These are phyloP conservation scores for Goffeauzyma gilvescens DNA, from an alignment of 768 basidiomycete genomes.

Conservation along the genomic window DNA sequence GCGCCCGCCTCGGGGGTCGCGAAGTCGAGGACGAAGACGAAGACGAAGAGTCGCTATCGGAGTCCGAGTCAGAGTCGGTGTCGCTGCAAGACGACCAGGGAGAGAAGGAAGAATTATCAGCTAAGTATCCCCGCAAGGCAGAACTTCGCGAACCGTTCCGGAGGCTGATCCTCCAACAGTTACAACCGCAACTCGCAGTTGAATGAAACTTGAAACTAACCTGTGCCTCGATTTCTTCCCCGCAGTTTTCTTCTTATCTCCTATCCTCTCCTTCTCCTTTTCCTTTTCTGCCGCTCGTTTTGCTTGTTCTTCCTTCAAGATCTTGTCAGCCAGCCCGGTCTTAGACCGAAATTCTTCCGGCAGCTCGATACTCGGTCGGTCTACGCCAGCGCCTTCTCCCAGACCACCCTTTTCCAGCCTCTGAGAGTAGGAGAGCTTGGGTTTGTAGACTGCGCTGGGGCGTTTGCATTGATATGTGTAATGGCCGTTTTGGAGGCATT, in stretches of 20 bases:
- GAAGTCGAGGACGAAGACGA: not conserved
- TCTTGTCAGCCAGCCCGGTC: conserved; percentile 8
- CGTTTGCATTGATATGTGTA: conserved; percentile 83
- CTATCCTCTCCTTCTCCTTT: not conserved
- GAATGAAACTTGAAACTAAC: not conserved
- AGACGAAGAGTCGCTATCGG: not conserved
- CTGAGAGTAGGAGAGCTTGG: no score
- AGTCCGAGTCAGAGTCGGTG: conserved; percentile 5
- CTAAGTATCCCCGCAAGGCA: not conserved
- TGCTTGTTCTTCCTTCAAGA: conserved; percentile 10
- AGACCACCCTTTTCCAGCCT: conserved; percentile 63
- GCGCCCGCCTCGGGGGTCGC: not conserved
- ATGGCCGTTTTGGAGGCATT: conserved; percentile 44
- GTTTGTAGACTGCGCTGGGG: conserved; percentile 75
- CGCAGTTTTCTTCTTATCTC: not conserved
- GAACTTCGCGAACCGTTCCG: not conserved
- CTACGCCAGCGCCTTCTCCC: no score
- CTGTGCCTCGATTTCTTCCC: not conserved
- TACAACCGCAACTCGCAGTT: not conserved
- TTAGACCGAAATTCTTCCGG: conserved; percentile 74
- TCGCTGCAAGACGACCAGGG: conserved; percentile 1
- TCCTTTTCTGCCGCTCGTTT: conserved; percentile 4
- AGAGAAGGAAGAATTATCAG: not conserved
- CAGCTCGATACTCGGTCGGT: conserved; percentile 60
- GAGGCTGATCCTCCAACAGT: not conserved